Evolutionary conservation across 345 rosid species (phyloP).

Genomic region (Physaria fendleri): DNA sequence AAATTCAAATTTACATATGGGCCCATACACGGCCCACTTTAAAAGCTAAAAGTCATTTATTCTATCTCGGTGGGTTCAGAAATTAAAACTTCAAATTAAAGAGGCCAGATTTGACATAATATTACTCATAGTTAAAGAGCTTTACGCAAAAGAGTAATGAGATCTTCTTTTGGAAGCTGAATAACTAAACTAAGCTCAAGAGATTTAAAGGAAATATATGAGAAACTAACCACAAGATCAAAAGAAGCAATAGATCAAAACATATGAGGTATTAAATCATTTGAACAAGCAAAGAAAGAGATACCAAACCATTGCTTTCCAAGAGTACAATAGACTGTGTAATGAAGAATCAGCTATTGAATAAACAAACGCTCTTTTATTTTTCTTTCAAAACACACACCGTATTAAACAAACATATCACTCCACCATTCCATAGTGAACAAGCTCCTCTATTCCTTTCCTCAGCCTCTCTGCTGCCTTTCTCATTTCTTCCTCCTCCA

Average conservation of each 20-base stretch:
- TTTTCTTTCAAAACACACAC: no score
- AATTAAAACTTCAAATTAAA: slow-evolving; percentile 14
- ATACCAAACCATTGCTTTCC: slow-evolving; percentile 2
- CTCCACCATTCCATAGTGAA: slow-evolving; percentile 49
- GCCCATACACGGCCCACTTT: slow-evolving; percentile 28
- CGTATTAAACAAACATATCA: background rate
- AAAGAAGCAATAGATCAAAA: no score
- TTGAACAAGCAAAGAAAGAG: background rate
- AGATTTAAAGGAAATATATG: no score
- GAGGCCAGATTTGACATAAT: background rate
- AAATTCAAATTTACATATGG: slow-evolving; percentile 7
- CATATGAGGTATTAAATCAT: no score
- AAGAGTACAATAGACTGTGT: background rate
- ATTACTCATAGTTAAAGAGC: no score
- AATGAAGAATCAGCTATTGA: background rate
- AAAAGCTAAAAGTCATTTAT: background rate
- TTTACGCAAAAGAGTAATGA: no score
- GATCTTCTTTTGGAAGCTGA: no score
- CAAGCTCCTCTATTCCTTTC: slow-evolving; percentile 66
- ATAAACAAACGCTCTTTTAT: background rate
- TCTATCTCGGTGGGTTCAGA: background rate
- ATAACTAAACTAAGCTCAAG: no score
- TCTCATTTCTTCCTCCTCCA: slow-evolving; percentile 54
- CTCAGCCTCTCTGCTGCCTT: slow-evolving; percentile 66
- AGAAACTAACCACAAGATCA: no score